A percentile compares a stretch with the other conserved stretches of the same genome.
Conservation (phyloP, 2,329 filamentous ascomycete species). For the Escovopsis weberi region DNA sequence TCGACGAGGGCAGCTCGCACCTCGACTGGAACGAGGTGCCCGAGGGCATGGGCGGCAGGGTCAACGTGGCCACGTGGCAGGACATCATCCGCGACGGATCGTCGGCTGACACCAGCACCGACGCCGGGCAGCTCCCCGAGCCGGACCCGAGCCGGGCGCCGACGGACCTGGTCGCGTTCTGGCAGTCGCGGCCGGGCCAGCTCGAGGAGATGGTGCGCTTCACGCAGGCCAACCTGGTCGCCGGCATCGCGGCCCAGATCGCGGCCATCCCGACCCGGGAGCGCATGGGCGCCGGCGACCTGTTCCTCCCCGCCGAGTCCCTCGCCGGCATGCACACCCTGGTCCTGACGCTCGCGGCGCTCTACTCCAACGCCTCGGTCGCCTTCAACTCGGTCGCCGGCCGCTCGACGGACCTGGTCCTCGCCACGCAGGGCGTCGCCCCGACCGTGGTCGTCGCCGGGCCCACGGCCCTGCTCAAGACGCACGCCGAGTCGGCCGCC, state of each 20-base stretch:
- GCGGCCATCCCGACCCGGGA: slow-evolving; percentile 62
- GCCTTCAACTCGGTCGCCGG: slow-evolving; percentile 82
- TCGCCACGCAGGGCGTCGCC: slow-evolving; percentile 59
- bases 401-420: slow-evolving; percentile 51
- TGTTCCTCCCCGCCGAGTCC: slow-evolving; percentile 73
- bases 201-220: slow-evolving; percentile 65
- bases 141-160: slow-evolving; percentile 38
- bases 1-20: slow-evolving; percentile 77
- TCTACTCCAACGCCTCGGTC: slow-evolving; percentile 73
- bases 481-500: slow-evolving; percentile 47
- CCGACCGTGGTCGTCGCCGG: slow-evolving; percentile 75
- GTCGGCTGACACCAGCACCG: slow-evolving; percentile 14
- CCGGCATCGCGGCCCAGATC: slow-evolving; percentile 68
- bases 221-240: slow-evolving; percentile 69
- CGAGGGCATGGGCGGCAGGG: slow-evolving; percentile 54
- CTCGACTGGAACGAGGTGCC: slow-evolving; percentile 93
- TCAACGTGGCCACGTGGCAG: slow-evolving; percentile 86
- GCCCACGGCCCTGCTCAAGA: slow-evolving; percentile 54
- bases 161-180: slow-evolving; percentile 50
- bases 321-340: slow-evolving; percentile 70
- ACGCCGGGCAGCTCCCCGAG: slow-evolving; percentile 48
- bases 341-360: slow-evolving; percentile 62
- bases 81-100: slow-evolving; percentile 57
- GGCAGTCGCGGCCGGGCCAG: slow-evolving; percentile 38
- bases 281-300: slow-evolving; percentile 57